These are phyloP conservation scores for Microthyrium microscopicum DNA, from an alignment of 2,329 filamentous ascomycete genomes.

Conservation along the genomic window DNA sequence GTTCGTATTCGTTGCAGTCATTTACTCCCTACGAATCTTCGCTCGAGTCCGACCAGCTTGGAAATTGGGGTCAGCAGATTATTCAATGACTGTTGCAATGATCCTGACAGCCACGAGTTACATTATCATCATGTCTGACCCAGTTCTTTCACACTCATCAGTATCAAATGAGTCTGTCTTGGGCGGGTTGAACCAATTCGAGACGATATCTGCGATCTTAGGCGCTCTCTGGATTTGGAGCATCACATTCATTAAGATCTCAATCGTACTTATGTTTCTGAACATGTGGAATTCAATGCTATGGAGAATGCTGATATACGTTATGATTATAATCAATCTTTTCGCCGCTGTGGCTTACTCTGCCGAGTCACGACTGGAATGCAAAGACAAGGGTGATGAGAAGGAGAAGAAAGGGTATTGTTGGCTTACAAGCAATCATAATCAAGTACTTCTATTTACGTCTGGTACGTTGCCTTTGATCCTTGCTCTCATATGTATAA, in stretches of 20 bases:
- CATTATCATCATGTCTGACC: neutral
- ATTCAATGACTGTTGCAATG: conserved; percentile 6
- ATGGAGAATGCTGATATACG: conserved; percentile 3
- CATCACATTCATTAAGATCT: conserved; percentile 4
- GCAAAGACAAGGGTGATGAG: conserved; percentile 5
- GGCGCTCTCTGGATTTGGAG: conserved; percentile 2
- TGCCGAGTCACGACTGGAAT: neutral
- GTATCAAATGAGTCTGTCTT: no score
- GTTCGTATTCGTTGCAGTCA: neutral
- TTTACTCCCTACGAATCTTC: conserved; percentile 1
- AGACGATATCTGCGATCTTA: neutral
- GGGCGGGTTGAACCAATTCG: no score
- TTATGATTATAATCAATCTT: neutral
- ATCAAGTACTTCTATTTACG: neutral
- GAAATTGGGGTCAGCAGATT: conserved; percentile 4
- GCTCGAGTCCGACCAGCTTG: neutral
- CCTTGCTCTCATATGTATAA: neutral
- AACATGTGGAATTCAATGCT: neutral
- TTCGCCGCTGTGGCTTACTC: neutral
- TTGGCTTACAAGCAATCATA: conserved; percentile 1
- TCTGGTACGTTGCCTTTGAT: neutral
- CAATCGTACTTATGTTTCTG: conserved; percentile 3
- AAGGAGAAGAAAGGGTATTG: neutral
- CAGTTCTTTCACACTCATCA: no score
- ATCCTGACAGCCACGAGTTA: neutral